phyloP scores from a whole-genome alignment of 2,329 filamentous ascomycete species.

The Exutisphaerella laricina region DNA sequence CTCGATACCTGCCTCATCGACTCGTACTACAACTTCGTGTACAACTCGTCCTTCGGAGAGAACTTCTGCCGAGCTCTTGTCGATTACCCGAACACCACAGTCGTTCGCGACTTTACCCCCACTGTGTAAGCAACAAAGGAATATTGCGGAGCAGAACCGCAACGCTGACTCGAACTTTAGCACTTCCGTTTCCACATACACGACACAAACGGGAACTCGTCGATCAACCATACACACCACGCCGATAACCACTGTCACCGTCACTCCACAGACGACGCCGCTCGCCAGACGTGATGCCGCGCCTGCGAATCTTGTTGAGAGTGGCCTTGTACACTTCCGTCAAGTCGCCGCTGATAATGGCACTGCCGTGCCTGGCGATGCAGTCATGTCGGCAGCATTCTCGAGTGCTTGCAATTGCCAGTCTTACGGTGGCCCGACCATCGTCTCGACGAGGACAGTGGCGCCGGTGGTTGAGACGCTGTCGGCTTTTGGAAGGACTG shows the following conservation, averaged over 20 bases:
- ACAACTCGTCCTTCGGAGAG: conserved; percentile 21
- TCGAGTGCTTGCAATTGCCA: conserved; percentile 33
- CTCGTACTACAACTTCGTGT: conserved; percentile 25
- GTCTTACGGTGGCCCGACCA: conserved; percentile 21
- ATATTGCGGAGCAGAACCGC: not conserved
- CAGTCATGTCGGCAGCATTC: conserved; percentile 24
- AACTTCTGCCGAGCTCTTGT: conserved; percentile 25
- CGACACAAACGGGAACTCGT: conserved; percentile 22
- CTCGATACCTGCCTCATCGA: conserved; percentile 15
- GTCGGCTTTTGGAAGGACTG: conserved; percentile 18
- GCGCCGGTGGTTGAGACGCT: conserved; percentile 16
- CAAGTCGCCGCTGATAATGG: conserved; percentile 13
- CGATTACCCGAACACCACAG: conserved; percentile 24
- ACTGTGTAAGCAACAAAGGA: conserved; percentile 25
- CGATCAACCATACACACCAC: conserved; percentile 15
- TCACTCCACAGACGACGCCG: conserved; percentile 11
- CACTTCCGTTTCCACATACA: conserved; percentile 16
- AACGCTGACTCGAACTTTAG: conserved; percentile 12
- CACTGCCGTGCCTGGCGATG: conserved; percentile 10
- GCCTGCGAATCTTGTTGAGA: conserved; percentile 5
- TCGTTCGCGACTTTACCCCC: conserved; percentile 26
- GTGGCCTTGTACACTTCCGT: conserved; percentile 17
- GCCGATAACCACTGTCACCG: conserved; percentile 25
- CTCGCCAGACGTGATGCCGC: conserved; percentile 15
- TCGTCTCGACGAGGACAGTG: conserved; percentile 28